Percentiles rank a stretch among this genome's conserved stretches.
These are phyloP conservation scores for Silene coronaria DNA, from an alignment of 179 eudicot species.

Conservation along the genomic window DNA sequence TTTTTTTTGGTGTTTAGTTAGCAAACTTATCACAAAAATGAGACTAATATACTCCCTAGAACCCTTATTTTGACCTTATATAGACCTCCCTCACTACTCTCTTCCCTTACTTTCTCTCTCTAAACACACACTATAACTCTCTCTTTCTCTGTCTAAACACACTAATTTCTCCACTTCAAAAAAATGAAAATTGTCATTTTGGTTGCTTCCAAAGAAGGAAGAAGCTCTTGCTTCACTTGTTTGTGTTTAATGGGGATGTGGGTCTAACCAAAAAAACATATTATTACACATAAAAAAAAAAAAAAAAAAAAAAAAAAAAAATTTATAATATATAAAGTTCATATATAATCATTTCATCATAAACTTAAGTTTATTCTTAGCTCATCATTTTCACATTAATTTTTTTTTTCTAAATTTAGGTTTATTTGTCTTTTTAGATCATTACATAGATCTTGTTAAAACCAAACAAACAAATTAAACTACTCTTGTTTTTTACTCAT, in stretches of 20 bases:
- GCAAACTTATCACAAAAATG: constrained; percentile 22
- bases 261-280: constrained; percentile 8
- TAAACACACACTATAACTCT: neutral
- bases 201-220: constrained; percentile 55
- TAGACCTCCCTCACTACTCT: constrained; percentile 8
- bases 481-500: neutral
- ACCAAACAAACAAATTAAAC: constrained; percentile 4
- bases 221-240: constrained; percentile 25
- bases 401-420: constrained; percentile 30
- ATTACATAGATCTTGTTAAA: constrained; percentile 11
- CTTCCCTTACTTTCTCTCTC: constrained; percentile 11
- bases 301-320: too few relatives aligned
- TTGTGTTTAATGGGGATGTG: constrained; percentile 20
- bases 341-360: neutral
- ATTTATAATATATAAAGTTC: neutral
- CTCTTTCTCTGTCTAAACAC: constrained; percentile 23
- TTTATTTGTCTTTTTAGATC: constrained; percentile 36
- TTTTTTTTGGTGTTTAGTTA: constrained; percentile 33
- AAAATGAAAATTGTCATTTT: constrained; percentile 49
- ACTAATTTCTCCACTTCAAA: constrained; percentile 22
- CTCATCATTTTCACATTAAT: neutral
- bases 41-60: constrained; percentile 34
- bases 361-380: neutral
- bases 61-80: constrained; percentile 25
- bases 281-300: neutral